phyloP scores from a whole-genome alignment of 2,329 filamentous ascomycete genomes.

The Calonectria honghensis region DNA sequence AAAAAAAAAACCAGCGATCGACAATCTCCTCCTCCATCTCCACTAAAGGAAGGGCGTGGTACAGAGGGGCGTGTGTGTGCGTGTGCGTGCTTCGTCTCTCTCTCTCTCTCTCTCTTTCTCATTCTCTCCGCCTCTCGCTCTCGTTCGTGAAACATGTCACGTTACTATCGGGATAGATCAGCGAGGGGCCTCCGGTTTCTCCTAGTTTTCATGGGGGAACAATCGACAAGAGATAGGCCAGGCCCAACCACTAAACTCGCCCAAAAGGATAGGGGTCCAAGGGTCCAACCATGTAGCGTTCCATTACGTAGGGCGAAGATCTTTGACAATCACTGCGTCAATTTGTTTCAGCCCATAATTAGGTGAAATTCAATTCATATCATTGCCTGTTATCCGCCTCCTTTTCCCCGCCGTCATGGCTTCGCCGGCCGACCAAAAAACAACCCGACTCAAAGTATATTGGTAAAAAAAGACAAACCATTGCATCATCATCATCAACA shows the following conservation, averaged over 20 bases:
- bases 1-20: not conserved
- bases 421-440: slow-evolving; percentile 6
- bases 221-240: slow-evolving; percentile 14
- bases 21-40: slow-evolving; percentile 13
- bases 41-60: not conserved
- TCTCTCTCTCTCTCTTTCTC: not conserved
- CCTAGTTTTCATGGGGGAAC: slow-evolving; percentile 9
- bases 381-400: slow-evolving; percentile 16
- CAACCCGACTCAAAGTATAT: slow-evolving; percentile 15
- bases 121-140: not conserved
- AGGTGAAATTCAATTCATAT: slow-evolving; percentile 31
- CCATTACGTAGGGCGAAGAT: slow-evolving; percentile 15
- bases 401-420: not conserved
- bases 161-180: slow-evolving; percentile 13
- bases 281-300: slow-evolving; percentile 13
- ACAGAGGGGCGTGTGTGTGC: not conserved
- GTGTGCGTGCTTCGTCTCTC: not conserved
- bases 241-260: slow-evolving; percentile 11
- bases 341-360: slow-evolving; percentile 21
- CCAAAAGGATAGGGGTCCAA: slow-evolving; percentile 20
- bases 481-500: slow-evolving; percentile 10
- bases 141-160: not conserved
- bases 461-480: not conserved
- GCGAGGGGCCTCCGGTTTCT: slow-evolving; percentile 1
- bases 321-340: slow-evolving; percentile 17